phyloP scores from a whole-genome alignment of 2,329 filamentous ascomycete genomes.

The Trematosphaeria pertusa region DNA sequence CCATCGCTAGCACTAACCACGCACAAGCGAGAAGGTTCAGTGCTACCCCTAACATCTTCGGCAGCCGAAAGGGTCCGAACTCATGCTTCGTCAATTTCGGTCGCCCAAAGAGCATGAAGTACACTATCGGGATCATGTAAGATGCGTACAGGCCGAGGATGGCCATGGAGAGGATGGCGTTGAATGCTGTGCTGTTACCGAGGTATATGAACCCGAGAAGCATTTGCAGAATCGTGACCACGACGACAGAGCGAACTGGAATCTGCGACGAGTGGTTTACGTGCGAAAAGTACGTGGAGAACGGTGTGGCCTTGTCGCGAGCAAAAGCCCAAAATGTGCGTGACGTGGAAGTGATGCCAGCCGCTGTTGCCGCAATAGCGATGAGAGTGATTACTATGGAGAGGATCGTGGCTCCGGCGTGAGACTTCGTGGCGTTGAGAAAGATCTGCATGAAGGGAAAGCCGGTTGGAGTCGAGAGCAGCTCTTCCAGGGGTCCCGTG shows the following conservation, averaged over 20 bases:
- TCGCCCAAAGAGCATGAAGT: slow-evolving; percentile 49
- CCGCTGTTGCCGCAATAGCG: slow-evolving; percentile 26
- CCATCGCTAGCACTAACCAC: slow-evolving; percentile 54
- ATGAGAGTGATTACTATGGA: slow-evolving; percentile 22
- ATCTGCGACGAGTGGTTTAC: slow-evolving; percentile 42
- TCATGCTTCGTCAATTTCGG: slow-evolving; percentile 18
- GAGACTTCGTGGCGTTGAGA: slow-evolving; percentile 24
- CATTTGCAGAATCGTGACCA: slow-evolving; percentile 39
- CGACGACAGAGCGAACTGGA: slow-evolving; percentile 39
- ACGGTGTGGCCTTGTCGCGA: slow-evolving; percentile 47
- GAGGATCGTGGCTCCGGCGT: slow-evolving; percentile 53
- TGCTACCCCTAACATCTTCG: slow-evolving; percentile 37
- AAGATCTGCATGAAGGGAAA: slow-evolving; percentile 59
- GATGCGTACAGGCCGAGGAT: slow-evolving; percentile 55
- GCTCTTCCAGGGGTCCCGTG: slow-evolving; percentile 47
- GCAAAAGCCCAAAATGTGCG: slow-evolving; percentile 52
- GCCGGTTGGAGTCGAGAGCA: slow-evolving; percentile 52
- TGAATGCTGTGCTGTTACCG: slow-evolving; percentile 53
- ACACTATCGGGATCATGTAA: slow-evolving; percentile 51
- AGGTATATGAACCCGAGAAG: slow-evolving; percentile 48
- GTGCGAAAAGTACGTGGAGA: slow-evolving; percentile 46
- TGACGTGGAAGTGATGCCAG: slow-evolving; percentile 46
- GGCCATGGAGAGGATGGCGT: slow-evolving; percentile 51
- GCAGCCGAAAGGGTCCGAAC: slow-evolving; percentile 35
- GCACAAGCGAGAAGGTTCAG: slow-evolving; percentile 52